Percentiles rank a stretch among this genome's conserved stretches.
Evolutionary conservation across 176 grass and related monocot species (phyloP).

Genomic region (Cenchrus fungigraminus): DNA sequence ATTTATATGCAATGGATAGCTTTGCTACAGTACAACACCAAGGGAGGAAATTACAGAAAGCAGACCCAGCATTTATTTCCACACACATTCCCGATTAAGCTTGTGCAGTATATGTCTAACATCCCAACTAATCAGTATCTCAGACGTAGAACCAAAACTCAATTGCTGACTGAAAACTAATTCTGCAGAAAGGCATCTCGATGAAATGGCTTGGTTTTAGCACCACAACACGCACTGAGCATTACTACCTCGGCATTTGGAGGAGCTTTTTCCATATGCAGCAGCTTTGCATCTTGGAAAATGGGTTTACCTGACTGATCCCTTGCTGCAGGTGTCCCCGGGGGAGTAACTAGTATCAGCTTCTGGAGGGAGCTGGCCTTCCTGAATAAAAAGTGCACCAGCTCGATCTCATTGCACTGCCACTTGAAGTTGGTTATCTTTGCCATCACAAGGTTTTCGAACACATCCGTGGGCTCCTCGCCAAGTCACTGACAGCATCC

Average conservation of each 20-base stretch:
- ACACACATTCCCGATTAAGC: background rate
- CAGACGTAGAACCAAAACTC: background rate
- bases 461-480: background rate
- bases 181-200: background rate
- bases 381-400: background rate
- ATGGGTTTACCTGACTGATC: background rate
- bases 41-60: background rate
- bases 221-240: background rate
- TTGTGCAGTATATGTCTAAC: background rate
- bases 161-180: background rate
- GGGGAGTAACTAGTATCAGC: background rate
- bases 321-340: background rate
- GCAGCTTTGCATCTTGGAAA: background rate
- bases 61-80: background rate
- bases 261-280: background rate
- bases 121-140: background rate
- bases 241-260: background rate
- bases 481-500: background rate
- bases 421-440: constrained; percentile 10
- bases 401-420: background rate
- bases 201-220: background rate
- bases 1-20: background rate
- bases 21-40: background rate
- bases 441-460: background rate
- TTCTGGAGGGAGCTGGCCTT: constrained; percentile 6